Conservation (phyloP, 2,329 filamentous ascomycete genomes). For the Rhinocladiella similis region DNA sequence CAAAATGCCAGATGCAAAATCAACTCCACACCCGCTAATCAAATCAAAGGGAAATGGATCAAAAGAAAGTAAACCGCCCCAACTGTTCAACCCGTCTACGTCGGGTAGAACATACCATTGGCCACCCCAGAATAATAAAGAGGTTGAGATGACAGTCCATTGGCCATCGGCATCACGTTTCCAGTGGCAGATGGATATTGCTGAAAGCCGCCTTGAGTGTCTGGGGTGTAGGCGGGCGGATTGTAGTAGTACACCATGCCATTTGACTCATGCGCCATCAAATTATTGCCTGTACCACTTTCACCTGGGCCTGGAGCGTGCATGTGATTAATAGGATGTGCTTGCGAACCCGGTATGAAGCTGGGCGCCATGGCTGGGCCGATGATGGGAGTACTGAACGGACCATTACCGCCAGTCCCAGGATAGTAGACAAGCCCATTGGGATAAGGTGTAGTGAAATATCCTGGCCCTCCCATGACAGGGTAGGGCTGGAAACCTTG, state of each 20-base stretch:
- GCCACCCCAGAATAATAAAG: constrained; percentile 59
- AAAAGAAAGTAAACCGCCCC: neutral
- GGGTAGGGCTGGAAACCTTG: constrained; percentile 80
- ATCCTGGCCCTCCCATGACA: constrained; percentile 62
- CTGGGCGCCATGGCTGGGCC: constrained; percentile 28
- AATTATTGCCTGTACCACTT: constrained; percentile 50
- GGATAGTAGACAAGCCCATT: constrained; percentile 48
- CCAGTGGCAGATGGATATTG: constrained; percentile 56
- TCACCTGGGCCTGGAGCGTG: constrained; percentile 36
- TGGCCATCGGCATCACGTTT: constrained; percentile 69
- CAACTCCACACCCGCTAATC: constrained; percentile 20
- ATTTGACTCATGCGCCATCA: constrained; percentile 82
- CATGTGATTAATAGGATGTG: constrained; percentile 27
- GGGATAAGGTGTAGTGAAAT: constrained; percentile 55
- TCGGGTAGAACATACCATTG: constrained; percentile 50
- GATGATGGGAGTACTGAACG: constrained; percentile 37
- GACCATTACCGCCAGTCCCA: constrained; percentile 58
- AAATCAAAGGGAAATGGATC: constrained; percentile 9
- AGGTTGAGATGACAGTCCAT: constrained; percentile 70
- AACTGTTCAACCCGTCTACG: constrained; percentile 17
- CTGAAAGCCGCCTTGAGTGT: constrained; percentile 36
- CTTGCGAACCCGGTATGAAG: constrained; percentile 29
- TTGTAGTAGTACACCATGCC: constrained; percentile 97
- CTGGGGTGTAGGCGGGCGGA: constrained; percentile 51
- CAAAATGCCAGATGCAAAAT: constrained; percentile 14